Conservation (phyloP, 2,329 filamentous ascomycete species). For the Talaromyces sp. region DNA sequence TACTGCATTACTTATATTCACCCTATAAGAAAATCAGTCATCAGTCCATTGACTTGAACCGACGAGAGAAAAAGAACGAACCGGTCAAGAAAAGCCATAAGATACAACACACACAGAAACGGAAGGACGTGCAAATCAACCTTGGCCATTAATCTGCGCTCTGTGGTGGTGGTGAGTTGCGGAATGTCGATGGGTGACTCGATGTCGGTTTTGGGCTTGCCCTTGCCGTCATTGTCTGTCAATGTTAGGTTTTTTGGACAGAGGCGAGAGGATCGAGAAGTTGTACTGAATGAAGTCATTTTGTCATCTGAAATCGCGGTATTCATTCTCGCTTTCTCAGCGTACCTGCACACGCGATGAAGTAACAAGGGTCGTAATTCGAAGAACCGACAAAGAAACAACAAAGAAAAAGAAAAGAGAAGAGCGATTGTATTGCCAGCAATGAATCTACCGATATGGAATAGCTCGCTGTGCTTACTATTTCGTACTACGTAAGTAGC, state of each 20-base stretch:
- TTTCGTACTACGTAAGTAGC: background rate
- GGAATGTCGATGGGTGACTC: conserved; percentile 3
- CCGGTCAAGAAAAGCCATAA: conserved; percentile 65
- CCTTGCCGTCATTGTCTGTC: background rate
- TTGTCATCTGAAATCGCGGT: background rate
- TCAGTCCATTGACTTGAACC: background rate
- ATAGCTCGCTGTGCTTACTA: background rate
- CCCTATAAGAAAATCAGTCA: conserved; percentile 42
- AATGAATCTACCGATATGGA: background rate
- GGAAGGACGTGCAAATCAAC: conserved; percentile 72
- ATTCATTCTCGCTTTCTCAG: background rate
- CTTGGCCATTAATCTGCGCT: conserved; percentile 65
- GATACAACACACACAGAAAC: conserved; percentile 69
- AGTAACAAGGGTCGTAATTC: background rate
- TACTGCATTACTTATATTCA: conserved; percentile 77
- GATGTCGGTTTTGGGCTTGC: background rate
- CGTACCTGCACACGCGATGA: background rate
- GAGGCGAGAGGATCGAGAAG: background rate
- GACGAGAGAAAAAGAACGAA: conserved; percentile 24
- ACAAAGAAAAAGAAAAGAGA: background rate
- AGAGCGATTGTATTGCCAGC: background rate
- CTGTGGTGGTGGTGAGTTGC: conserved; percentile 40
- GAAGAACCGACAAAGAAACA: background rate
- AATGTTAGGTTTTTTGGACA: background rate
- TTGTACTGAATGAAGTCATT: background rate